phyloP scores from a whole-genome alignment of 2,329 filamentous ascomycete species.

The Exophiala calicioides region DNA sequence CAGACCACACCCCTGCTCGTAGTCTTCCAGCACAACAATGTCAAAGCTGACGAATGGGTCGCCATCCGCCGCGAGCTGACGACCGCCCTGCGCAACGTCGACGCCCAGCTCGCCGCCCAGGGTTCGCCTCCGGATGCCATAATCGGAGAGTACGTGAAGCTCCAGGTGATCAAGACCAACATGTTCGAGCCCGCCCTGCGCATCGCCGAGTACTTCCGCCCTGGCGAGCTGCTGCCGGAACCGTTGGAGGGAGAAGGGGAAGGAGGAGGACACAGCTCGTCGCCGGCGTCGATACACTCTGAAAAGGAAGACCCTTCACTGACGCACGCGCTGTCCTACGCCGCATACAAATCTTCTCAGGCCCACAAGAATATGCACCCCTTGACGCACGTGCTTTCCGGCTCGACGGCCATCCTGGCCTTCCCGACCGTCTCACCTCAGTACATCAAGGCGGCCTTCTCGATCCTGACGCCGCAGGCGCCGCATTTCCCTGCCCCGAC shows the following conservation, averaged over 20 bases:
- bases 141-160: slow-evolving; percentile 64
- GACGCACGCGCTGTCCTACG: slow-evolving; percentile 61
- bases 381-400: slow-evolving; percentile 75
- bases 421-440: slow-evolving; percentile 81
- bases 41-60: slow-evolving; percentile 73
- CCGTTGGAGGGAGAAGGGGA: slow-evolving; percentile 33
- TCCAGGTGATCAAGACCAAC: slow-evolving; percentile 84
- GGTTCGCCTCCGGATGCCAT: slow-evolving; percentile 42
- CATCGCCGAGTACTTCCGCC: slow-evolving; percentile 79
- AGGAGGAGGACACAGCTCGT: too few relatives aligned
- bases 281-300: slow-evolving; percentile 29
- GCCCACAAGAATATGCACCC: slow-evolving; percentile 57
- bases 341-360: slow-evolving; percentile 54
- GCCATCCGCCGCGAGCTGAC: slow-evolving; percentile 70
- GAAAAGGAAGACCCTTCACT: slow-evolving; percentile 44
- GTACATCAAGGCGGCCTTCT: slow-evolving; percentile 78
- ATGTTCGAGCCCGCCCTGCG: slow-evolving; percentile 85
- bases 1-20: slow-evolving; percentile 82
- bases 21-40: slow-evolving; percentile 80
- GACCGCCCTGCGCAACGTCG: slow-evolving; percentile 62
- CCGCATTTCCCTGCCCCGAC: slow-evolving; percentile 74
- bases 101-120: slow-evolving; percentile 64
- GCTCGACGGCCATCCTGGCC: slow-evolving; percentile 76
- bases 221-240: slow-evolving; percentile 39
- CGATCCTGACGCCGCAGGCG: slow-evolving; percentile 71